Evolutionary conservation across 495 filamentous ascomycete genomes (phyloP).

Genomic region (Trypethelium eluteriae): DNA sequence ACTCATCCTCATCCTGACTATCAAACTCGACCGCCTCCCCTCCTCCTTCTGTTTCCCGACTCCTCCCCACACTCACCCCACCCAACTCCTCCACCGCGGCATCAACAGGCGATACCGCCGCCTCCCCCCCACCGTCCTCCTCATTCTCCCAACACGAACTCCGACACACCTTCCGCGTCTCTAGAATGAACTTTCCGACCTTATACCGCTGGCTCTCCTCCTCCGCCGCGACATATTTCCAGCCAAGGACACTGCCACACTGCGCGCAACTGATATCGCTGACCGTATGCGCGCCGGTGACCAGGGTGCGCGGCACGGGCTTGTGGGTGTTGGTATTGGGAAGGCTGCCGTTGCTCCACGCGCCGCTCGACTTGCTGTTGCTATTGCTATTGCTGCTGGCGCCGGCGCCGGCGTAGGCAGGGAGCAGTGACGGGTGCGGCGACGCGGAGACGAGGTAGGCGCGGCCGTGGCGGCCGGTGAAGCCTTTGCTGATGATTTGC

Average conservation of each 20-base stretch:
- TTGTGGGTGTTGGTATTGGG: slow-evolving; percentile 55
- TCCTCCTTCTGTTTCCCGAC: slow-evolving; percentile 13
- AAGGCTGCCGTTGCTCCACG: slow-evolving; percentile 25
- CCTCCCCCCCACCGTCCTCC: neutral
- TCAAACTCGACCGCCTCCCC: slow-evolving; percentile 62
- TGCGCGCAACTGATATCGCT: slow-evolving; percentile 46
- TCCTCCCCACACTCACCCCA: slow-evolving; percentile 14
- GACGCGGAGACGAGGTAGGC: slow-evolving; percentile 72
- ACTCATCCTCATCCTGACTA: slow-evolving; percentile 88
- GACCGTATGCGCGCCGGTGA: slow-evolving; percentile 56
- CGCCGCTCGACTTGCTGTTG: slow-evolving; percentile 17
- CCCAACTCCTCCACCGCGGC: slow-evolving; percentile 14
- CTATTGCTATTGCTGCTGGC: slow-evolving; percentile 24
- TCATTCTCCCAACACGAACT: slow-evolving; percentile 59
- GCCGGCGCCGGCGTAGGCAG: slow-evolving; percentile 4
- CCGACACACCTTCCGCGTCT: slow-evolving; percentile 64
- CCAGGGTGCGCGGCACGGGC: slow-evolving; percentile 62
- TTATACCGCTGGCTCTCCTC: slow-evolving; percentile 82
- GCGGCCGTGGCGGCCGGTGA: slow-evolving; percentile 87
- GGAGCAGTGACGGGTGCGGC: slow-evolving; percentile 14
- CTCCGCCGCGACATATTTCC: slow-evolving; percentile 87
- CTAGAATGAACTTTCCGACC: slow-evolving; percentile 92
- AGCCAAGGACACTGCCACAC: slow-evolving; percentile 67
- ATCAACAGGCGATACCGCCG: neutral
- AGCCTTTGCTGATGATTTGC: slow-evolving; percentile 85